Evolutionary conservation across 345 rosid genomes (phyloP).

Genomic region (Salix exigua): DNA sequence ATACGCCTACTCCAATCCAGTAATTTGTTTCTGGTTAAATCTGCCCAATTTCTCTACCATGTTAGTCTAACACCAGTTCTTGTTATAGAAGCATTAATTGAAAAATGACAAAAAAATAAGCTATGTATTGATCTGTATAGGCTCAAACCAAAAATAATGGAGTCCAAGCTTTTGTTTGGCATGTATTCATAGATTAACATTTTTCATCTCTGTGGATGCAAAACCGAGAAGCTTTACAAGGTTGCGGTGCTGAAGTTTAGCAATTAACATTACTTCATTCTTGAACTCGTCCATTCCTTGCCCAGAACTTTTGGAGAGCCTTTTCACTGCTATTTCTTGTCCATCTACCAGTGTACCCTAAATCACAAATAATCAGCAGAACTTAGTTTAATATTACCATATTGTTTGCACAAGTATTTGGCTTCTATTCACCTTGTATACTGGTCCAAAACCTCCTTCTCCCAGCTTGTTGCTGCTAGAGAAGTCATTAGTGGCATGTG

Average conservation of each 20-base stretch:
- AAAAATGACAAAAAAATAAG: too few relatives aligned
- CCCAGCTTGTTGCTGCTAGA: constrained; percentile 18
- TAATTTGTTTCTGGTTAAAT: background rate
- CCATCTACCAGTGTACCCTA: constrained; percentile 38
- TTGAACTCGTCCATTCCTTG: constrained; percentile 29
- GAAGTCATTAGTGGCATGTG: constrained; percentile 13
- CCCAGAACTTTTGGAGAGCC: constrained; percentile 37
- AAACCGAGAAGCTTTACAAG: constrained; percentile 2
- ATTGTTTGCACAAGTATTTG: too few relatives aligned
- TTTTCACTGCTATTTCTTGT: constrained; percentile 49
- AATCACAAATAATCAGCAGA: background rate
- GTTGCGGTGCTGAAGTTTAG: constrained; percentile 7
- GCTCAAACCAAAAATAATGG: constrained; percentile 28
- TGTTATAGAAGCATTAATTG: too few relatives aligned
- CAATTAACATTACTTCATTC: constrained; percentile 1
- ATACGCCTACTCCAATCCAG: background rate
- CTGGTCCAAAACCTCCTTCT: constrained; percentile 34
- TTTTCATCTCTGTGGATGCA: background rate
- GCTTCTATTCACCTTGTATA: constrained; percentile 7
- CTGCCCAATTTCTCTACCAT: constrained; percentile 8
- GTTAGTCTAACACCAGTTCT: background rate
- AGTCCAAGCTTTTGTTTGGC: constrained; percentile 31
- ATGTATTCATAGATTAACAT: constrained; percentile 12
- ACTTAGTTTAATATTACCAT: too few relatives aligned
- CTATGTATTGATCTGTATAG: background rate